Percentiles rank a stretch among this genome's conserved stretches.
phyloP scores from a whole-genome alignment of 768 basidiomycete species.

The Russula brevipes region DNA sequence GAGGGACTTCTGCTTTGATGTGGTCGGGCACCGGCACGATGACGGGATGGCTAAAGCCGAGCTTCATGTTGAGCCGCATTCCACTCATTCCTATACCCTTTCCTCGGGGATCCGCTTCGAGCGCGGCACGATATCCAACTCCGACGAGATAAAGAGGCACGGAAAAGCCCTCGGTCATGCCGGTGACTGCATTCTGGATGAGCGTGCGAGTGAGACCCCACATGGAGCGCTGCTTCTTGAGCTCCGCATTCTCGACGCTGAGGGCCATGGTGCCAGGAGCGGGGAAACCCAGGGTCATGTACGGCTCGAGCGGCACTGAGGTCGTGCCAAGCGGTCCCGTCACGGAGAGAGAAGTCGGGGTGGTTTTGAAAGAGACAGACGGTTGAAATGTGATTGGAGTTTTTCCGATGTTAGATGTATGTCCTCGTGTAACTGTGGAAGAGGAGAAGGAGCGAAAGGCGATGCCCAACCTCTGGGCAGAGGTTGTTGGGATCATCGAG shows the following conservation, averaged over 20 bases:
- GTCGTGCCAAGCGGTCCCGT: constrained; percentile 53
- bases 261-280: constrained; percentile 35
- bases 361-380: constrained; percentile 40
- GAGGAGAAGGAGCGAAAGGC: constrained; percentile 20
- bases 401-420: constrained; percentile 46
- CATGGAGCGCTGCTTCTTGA: constrained; percentile 78
- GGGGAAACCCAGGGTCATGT: constrained; percentile 39
- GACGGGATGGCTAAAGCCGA: constrained; percentile 88
- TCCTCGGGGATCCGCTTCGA: constrained; percentile 73
- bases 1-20: constrained; percentile 75
- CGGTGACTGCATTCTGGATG: constrained; percentile 82
- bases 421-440: constrained; percentile 11
- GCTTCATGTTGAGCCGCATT: constrained; percentile 78
- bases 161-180: constrained; percentile 84
- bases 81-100: constrained; percentile 52
- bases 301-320: constrained; percentile 43
- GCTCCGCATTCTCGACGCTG: constrained; percentile 50
- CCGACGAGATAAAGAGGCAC: constrained; percentile 87
- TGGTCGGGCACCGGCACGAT: constrained; percentile 75
- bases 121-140: constrained; percentile 84
- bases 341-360: constrained; percentile 44
- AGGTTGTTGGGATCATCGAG: constrained; percentile 13
- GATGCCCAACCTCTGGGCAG: constrained; percentile 8
- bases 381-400: constrained; percentile 48
- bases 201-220: constrained; percentile 95